phyloP scores from a whole-genome alignment of 148 eudicot species.

The Spergularia marina region DNA sequence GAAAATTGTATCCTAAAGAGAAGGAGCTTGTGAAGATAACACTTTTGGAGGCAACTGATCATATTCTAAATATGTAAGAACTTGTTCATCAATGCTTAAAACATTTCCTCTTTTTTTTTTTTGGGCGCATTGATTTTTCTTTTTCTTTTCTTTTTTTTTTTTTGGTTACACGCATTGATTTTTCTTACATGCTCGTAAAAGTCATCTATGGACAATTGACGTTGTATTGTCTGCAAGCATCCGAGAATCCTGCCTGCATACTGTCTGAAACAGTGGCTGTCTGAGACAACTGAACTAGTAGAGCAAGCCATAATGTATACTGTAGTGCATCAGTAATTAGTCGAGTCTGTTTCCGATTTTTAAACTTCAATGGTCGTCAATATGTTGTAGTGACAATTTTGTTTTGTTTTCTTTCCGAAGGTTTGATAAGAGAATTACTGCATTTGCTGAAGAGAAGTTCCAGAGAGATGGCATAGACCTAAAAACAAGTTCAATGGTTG shows the following conservation, averaged over 20 bases:
- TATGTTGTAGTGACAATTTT: background rate
- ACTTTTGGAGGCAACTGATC: conserved; percentile 69
- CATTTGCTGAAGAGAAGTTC: conserved; percentile 68
- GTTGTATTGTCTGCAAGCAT: no score
- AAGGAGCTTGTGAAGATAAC: conserved; percentile 56
- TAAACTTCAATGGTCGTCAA: background rate
- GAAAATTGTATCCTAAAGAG: conserved; percentile 47
- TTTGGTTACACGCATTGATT: no score
- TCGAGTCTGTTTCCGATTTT: background rate
- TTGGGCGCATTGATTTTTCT: no score
- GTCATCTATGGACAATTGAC: no score
- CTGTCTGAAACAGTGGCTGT: no score
- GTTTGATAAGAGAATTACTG: conserved; percentile 78
- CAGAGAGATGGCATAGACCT: conserved; percentile 63
- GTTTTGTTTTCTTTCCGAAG: conserved; percentile 36
- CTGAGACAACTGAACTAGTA: no score
- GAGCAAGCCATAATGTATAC: no score
- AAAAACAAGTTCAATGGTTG: conserved; percentile 66
- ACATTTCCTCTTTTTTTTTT: background rate
- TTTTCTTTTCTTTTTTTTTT: no score
- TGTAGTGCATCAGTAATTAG: background rate
- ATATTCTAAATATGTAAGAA: conserved; percentile 60
- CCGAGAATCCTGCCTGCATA: no score
- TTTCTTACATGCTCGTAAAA: no score
- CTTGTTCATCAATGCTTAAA: background rate